A percentile compares a stretch with the other conserved stretches of the same genome.
Evolutionary conservation across 208 protist species (phyloP).

Genomic region (Trichomonas tenax): DNA sequence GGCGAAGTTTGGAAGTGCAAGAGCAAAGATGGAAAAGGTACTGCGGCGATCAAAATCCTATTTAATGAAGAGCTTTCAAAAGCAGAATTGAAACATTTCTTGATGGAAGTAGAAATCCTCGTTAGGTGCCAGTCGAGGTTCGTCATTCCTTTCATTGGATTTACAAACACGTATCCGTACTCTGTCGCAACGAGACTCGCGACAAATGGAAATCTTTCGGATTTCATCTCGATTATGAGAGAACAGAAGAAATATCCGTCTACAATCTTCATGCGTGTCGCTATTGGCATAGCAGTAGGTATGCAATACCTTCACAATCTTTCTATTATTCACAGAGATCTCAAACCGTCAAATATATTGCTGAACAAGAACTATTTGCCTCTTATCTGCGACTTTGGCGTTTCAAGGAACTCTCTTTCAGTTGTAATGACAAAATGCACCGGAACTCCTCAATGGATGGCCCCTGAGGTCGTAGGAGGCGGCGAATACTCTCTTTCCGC

Average conservation of each 20-base stretch:
- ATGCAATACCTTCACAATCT: not conserved
- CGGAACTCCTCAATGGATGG: constrained; percentile 45
- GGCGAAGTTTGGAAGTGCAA: not conserved
- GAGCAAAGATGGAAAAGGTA: not conserved
- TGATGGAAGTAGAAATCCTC: not conserved
- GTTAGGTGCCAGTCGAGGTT: not conserved
- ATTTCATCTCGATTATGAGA: not conserved
- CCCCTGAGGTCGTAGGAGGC: constrained; percentile 36
- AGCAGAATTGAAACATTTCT: not conserved
- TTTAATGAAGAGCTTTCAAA: not conserved
- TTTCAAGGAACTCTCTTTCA: not conserved
- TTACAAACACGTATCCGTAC: not conserved
- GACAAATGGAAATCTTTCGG: not conserved
- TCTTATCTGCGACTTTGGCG: not conserved
- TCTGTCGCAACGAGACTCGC: not conserved
- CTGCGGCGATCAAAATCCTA: not conserved
- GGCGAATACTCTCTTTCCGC: constrained; percentile 19
- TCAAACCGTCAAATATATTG: not conserved
- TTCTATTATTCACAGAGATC: not conserved
- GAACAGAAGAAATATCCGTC: not conserved
- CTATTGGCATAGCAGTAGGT: not conserved
- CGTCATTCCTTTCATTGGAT: not conserved
- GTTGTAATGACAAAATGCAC: not conserved
- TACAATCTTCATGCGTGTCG: not conserved
- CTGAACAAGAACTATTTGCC: not conserved